Conservation (phyloP, 1,284 basidiomycete species). For the Chiua sp. region DNA sequence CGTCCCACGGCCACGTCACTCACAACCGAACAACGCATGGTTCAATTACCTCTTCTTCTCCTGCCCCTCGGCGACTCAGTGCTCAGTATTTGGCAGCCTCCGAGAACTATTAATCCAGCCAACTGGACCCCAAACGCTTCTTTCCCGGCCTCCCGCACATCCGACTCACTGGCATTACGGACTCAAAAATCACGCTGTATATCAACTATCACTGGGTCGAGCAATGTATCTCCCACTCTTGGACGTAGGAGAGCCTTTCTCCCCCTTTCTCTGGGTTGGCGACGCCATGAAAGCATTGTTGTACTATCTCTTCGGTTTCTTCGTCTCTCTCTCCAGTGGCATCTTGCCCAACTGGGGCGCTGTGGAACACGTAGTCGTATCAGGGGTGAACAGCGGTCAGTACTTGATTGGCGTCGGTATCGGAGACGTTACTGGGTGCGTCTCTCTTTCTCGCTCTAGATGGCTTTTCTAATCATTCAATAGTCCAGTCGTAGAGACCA, state of each 20-base stretch:
- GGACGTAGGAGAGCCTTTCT: constrained; percentile 15
- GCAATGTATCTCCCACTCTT: constrained; percentile 32
- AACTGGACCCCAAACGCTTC: not conserved
- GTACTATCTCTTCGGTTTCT: constrained; percentile 25
- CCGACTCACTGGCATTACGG: not conserved
- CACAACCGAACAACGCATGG: not conserved
- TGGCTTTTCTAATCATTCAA: not conserved
- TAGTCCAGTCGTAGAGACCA: constrained; percentile 78
- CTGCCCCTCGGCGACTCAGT: not conserved
- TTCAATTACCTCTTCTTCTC: not conserved
- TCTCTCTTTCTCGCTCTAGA: not conserved
- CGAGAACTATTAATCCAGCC: no score
- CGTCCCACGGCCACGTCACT: not conserved
- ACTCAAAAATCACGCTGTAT: not conserved
- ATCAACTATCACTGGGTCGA: not conserved
- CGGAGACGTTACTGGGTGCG: constrained; percentile 77
- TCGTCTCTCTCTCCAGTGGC: not conserved
- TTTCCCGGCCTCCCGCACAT: not conserved
- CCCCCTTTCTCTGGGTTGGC: constrained; percentile 19
- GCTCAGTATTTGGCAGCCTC: no score
- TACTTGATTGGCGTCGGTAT: constrained; percentile 51
- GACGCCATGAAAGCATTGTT: constrained; percentile 19
- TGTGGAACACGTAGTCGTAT: not conserved
- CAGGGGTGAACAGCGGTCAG: constrained; percentile 14
- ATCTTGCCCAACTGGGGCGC: not conserved